A percentile compares a stretch with the other conserved stretches of the same genome.
Conservation (phyloP, 148 eudicot genomes). For the Heliosperma pusillum region DNA sequence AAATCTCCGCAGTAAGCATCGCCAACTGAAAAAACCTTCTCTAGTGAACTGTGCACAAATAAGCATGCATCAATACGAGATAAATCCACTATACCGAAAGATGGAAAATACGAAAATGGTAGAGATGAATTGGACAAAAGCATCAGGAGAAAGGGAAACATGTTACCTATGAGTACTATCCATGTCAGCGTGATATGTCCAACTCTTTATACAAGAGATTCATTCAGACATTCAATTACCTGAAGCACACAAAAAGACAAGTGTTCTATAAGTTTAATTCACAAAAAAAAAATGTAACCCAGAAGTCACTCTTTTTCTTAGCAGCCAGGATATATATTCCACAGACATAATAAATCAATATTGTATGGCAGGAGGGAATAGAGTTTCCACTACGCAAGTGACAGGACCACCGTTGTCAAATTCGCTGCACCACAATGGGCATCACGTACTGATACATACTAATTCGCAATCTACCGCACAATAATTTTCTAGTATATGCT, state of each 20-base stretch:
- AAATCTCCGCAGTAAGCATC: conserved; percentile 65
- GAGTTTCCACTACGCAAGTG: background rate
- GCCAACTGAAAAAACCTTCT: conserved; percentile 57
- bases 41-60: conserved; percentile 25
- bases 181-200: conserved; percentile 27
- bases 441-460: background rate
- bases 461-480: background rate
- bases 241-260: conserved; percentile 10
- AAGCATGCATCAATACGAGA: conserved; percentile 8
- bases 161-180: conserved; percentile 42
- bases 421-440: background rate
- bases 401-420: background rate
- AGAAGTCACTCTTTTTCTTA: background rate
- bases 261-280: background rate
- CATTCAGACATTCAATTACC: conserved; percentile 23
- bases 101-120: background rate
- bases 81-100: background rate
- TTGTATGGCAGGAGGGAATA: background rate
- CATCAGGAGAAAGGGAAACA: background rate
- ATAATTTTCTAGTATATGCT: background rate
- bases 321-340: background rate
- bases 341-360: background rate
- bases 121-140: background rate
- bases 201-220: background rate
- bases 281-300: background rate